Base-by-base conservation (phyloP, 768 basidiomycete genomes). In the Favolaschia claudopus region DNA sequence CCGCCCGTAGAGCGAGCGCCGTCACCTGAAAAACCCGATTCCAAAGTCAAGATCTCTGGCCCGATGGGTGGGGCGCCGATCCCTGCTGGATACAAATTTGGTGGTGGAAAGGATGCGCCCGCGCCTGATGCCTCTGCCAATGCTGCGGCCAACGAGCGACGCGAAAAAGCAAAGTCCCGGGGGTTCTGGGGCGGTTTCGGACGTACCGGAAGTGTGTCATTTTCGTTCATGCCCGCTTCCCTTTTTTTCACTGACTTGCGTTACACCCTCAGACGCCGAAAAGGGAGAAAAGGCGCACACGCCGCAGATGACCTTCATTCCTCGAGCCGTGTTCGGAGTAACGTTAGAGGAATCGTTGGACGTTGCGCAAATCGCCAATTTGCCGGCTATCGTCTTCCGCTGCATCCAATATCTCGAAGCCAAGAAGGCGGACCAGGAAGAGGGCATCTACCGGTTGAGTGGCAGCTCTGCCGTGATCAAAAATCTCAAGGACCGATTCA, bases 391-490 rank as follows among this genome's bases (percentile, higher is more conserved):
- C 66, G 89, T 97, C 31, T 99, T 96, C 80, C 87, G 97, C 51
- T 92, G 90, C 64, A 96, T 99, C 64, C 89, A 97, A 70, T 99
- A 96, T 76, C 79, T 99, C 53, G 94, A 99, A 77, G 85, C 87
- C 19, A 96, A 96, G 79, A 85, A 92, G 72, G 96, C 97, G 20
- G 93, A 98, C 60, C 88, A 92, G 65, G 97, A 99, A 70, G 97
- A 99, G 75, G 97, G 97, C 31, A 96, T 99, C 58, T 99, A 98
- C 76, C 88, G 97, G 58, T 77, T 99, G 58, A 95, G 92, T 70
- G 96, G 96, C 22, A 95, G 93, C 72, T 93, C 94, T 62, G 92
- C 95, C 31, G 95, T 96, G 55, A 95, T 99, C 79, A 97, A 97
- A 78, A 86, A 80, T 48, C 79, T 99, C 39, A 94, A 91, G 70